Conservation (phyloP, 768 basidiomycete species). For the Cyclocybe cylindracea region DNA sequence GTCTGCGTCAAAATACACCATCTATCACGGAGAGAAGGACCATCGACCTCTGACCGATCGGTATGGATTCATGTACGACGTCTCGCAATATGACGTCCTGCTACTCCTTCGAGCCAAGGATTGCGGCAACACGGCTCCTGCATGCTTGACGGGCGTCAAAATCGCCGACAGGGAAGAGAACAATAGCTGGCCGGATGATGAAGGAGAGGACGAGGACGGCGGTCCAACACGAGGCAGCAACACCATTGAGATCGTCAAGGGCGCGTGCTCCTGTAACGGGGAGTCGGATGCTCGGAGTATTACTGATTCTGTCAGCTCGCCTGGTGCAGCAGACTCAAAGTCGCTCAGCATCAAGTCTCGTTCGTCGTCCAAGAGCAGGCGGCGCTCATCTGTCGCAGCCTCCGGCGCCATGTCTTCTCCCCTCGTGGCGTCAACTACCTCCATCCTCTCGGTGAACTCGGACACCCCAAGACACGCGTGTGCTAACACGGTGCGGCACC, state of each 20-base stretch:
- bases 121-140: conserved; percentile 76
- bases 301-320: conserved; percentile 6
- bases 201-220: conserved; percentile 31
- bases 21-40: conserved; percentile 52
- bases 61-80: conserved; percentile 90
- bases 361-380: conserved; percentile 51
- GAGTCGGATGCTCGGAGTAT: conserved; percentile 24
- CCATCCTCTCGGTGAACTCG: conserved; percentile 59
- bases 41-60: conserved; percentile 76
- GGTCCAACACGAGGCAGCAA: conserved; percentile 20
- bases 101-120: conserved; percentile 72
- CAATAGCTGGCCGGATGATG: conserved; percentile 74
- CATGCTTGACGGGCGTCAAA: conserved; percentile 84
- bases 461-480: conserved; percentile 77
- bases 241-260: conserved; percentile 47
- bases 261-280: conserved; percentile 44
- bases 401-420: conserved; percentile 21
- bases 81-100: conserved; percentile 78
- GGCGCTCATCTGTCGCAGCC: conserved; percentile 41
- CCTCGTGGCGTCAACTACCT: conserved; percentile 36
- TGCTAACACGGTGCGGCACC: conserved; percentile 67
- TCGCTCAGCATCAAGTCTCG: conserved; percentile 44
- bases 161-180: conserved; percentile 83
- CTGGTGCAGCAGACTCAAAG: conserved; percentile 13
- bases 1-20: conserved; percentile 46